phyloP scores from a whole-genome alignment of 2,329 filamentous ascomycete genomes.

The Gremmenia infestans region DNA sequence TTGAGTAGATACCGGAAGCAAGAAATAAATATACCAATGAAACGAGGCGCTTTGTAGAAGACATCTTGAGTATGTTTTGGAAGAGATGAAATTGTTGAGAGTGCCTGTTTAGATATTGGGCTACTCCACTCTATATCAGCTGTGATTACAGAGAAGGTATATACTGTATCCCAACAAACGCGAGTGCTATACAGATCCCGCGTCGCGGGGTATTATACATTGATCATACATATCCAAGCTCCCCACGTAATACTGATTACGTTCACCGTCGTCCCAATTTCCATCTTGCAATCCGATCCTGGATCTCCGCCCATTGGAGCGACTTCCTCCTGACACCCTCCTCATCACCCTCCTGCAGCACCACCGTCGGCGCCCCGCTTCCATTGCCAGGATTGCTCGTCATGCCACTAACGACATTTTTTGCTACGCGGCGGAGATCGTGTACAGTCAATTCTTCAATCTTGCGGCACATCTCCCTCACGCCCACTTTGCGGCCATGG shows the following conservation, averaged over 20 bases:
- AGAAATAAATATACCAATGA: no score
- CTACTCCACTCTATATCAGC: no score
- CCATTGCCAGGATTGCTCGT: slow-evolving; percentile 72
- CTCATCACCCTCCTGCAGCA: slow-evolving; percentile 84
- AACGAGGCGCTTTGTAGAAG: no score
- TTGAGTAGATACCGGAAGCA: no score
- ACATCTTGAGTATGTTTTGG: no score
- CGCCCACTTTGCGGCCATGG: slow-evolving; percentile 88
- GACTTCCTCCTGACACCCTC: slow-evolving; percentile 58
- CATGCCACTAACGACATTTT: slow-evolving; percentile 68
- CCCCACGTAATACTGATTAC: background rate
- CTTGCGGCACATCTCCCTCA: slow-evolving; percentile 84
- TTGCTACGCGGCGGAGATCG: slow-evolving; percentile 79
- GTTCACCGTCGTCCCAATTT: slow-evolving; percentile 62
- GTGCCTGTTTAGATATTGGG: no score
- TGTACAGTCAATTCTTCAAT: slow-evolving; percentile 77
- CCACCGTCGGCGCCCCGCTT: slow-evolving; percentile 86
- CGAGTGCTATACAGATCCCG: background rate
- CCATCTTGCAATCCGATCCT: slow-evolving; percentile 80
- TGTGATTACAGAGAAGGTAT: background rate
- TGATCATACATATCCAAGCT: background rate
- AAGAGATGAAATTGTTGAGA: no score
- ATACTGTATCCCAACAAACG: background rate
- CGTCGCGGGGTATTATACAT: background rate
- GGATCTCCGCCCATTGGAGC: slow-evolving; percentile 83